Base-by-base conservation (phyloP, 1,139 yeast species). In the Insectozyma bohioensis region DNA sequence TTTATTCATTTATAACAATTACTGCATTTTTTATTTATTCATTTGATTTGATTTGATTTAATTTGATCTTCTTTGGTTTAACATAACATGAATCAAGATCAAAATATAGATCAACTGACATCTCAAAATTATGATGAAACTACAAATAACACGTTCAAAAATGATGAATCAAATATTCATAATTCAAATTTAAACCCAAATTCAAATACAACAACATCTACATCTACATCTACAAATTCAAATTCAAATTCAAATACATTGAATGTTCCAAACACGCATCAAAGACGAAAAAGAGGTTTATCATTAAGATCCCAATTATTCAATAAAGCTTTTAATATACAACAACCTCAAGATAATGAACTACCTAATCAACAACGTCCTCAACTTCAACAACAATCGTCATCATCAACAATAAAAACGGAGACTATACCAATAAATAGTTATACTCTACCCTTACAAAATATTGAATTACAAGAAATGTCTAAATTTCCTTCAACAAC, bases 241-340 rank as follows among this genome's bases (percentile, higher is more conserved):
- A n/a, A 19, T 4, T n/a, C n/a, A n/a, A n/a, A n/a, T n/a, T n/a
- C 7, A 19, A 18, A 23, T 13, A 26, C 33, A 7, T 31, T 33
- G 15, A 31, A 22, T 24, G 37, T 34, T 9, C 37, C 49, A 10
- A 39, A 41, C 18, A 51, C 61, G 6, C 61, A 61, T 4, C 60
- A 52, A 14, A 57, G 74, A 30, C 65, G 92, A 42, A 78, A 75
- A 42, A 63, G 95, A 51, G 90, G 94, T 0, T 77, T 81, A 40
- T 82, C 92, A 3, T 60, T 85, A 35, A 68, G 95, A 45, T 73
- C 88, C 0, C 94, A 84, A 57, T 66, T 85, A 42, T 77, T 85
- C 59, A 80, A 75, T 54, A 80, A 75, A 42, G 56, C 65, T 7
- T 44, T 65, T n/a, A 45, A 50, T 21, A 46, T 43, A 13, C 44